phyloP scores from a whole-genome alignment of 2,329 filamentous ascomycete genomes.

The Colletotrichum shisoi region DNA sequence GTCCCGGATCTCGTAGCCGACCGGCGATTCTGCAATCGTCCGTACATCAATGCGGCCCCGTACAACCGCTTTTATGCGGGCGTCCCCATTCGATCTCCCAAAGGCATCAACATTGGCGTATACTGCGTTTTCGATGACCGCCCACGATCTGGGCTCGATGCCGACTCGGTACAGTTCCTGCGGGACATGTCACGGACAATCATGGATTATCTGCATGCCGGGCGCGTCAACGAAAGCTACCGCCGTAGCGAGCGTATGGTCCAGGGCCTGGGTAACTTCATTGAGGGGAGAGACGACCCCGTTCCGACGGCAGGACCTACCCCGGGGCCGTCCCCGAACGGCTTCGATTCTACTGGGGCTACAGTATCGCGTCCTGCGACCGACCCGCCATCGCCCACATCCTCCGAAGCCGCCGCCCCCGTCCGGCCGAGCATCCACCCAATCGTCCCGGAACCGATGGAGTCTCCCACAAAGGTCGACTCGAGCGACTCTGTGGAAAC shows the following conservation, averaged over 20 bases:
- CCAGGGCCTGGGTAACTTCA: constrained; percentile 49
- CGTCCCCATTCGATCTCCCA: constrained; percentile 52
- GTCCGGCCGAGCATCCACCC: constrained; percentile 35
- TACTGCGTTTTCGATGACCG: constrained; percentile 48
- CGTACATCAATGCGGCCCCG: constrained; percentile 43
- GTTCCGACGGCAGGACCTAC: constrained; percentile 7
- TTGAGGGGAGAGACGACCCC: constrained; percentile 46
- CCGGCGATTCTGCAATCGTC: constrained; percentile 45
- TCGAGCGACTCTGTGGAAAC: constrained; percentile 37
- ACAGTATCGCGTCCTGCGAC: constrained; percentile 11
- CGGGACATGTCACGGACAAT: constrained; percentile 48
- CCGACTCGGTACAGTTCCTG: constrained; percentile 44
- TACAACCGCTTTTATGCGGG: constrained; percentile 52
- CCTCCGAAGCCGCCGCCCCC: not conserved
- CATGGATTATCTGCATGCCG: constrained; percentile 51
- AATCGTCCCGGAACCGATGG: constrained; percentile 3
- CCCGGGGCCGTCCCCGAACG: constrained; percentile 22
- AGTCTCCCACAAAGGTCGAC: constrained; percentile 18
- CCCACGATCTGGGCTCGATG: constrained; percentile 45
- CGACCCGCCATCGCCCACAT: constrained; percentile 1
- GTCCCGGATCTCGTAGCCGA: constrained; percentile 49
- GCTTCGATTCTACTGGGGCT: constrained; percentile 5
- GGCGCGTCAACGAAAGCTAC: constrained; percentile 45
- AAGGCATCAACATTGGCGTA: constrained; percentile 55
- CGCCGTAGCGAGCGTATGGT: constrained; percentile 51